These are phyloP conservation scores for Neonothopanus nambi DNA, from an alignment of 1,284 basidiomycete species.

Conservation along the genomic window DNA sequence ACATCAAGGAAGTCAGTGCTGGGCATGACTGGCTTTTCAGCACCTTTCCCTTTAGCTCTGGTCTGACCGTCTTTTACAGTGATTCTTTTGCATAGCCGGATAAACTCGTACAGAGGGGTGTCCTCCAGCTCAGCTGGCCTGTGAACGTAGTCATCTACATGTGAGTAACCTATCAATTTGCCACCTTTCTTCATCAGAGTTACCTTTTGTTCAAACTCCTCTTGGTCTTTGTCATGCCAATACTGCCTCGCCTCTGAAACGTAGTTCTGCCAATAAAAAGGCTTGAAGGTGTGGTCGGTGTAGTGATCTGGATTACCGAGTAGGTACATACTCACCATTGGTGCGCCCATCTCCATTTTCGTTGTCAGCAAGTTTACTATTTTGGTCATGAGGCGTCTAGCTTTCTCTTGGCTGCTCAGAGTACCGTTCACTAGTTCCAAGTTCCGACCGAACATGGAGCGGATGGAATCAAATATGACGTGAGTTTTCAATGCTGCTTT, in stretches of 20 bases:
- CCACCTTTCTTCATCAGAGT: neutral
- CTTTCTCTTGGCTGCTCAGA: conserved; percentile 18
- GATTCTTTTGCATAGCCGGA: neutral
- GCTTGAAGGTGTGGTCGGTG: conserved; percentile 27
- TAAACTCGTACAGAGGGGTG: conserved; percentile 13
- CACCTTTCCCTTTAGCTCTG: neutral
- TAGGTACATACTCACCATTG: conserved; percentile 29
- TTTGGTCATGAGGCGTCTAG: conserved; percentile 27
- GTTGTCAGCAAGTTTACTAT: conserved; percentile 30
- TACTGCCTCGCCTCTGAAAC: conserved; percentile 19
- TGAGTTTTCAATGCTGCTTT: conserved; percentile 36
- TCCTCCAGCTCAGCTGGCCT: conserved; percentile 12
- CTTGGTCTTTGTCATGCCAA: conserved; percentile 10
- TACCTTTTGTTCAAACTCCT: conserved; percentile 8
- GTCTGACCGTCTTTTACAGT: neutral
- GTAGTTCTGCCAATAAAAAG: conserved; percentile 30
- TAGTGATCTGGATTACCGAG: conserved; percentile 32
- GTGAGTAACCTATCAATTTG: conserved; percentile 1
- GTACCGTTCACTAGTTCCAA: conserved; percentile 19
- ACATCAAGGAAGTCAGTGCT: too few relatives aligned
- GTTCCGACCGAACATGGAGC: conserved; percentile 26
- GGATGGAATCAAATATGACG: conserved; percentile 31
- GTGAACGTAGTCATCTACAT: conserved; percentile 23
- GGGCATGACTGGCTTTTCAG: too few relatives aligned
- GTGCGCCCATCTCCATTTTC: conserved; percentile 31